Evolutionary conservation across 495 filamentous ascomycete genomes (phyloP).

Genomic region (Ramalina intermedia): DNA sequence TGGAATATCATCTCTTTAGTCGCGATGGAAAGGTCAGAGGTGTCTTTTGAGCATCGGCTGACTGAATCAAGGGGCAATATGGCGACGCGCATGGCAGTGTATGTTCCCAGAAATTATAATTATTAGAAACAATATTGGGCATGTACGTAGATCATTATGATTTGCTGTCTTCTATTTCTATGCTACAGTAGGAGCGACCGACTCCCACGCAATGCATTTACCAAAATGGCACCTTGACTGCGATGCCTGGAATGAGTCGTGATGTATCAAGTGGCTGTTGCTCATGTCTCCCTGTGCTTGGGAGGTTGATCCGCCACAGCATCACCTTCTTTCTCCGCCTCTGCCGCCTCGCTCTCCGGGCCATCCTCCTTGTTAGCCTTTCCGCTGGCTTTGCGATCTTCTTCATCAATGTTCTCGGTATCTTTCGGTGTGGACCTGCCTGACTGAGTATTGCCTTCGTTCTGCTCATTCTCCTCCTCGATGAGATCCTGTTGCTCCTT

Average conservation of each 20-base stretch:
- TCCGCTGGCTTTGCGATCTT: slow-evolving; percentile 13
- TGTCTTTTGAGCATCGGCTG: not conserved
- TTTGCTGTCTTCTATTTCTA: too few relatives aligned
- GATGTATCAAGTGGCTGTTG: not conserved
- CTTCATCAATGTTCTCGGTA: slow-evolving; percentile 69
- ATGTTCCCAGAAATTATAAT: not conserved
- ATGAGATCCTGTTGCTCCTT: slow-evolving; percentile 99
- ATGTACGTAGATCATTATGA: too few relatives aligned
- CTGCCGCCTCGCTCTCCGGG: slow-evolving; percentile 28
- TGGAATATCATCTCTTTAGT: too few relatives aligned
- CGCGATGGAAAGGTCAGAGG: not conserved
- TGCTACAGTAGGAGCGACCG: not conserved
- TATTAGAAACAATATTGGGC: too few relatives aligned
- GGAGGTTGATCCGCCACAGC: slow-evolving; percentile 18
- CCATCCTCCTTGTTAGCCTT: slow-evolving; percentile 20
- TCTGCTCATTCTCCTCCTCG: slow-evolving; percentile 89
- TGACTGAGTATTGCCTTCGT: slow-evolving; percentile 52
- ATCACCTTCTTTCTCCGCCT: slow-evolving; percentile 28
- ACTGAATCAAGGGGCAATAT: too few relatives aligned
- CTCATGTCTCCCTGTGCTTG: not conserved
- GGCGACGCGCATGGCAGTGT: not conserved
- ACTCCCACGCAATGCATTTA: not conserved
- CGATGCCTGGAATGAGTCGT: not conserved
- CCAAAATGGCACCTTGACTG: not conserved
- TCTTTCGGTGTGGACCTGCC: slow-evolving; percentile 46